These are phyloP conservation scores for Xylaria longipes DNA, from an alignment of 495 filamentous ascomycete genomes.

Conservation along the genomic window DNA sequence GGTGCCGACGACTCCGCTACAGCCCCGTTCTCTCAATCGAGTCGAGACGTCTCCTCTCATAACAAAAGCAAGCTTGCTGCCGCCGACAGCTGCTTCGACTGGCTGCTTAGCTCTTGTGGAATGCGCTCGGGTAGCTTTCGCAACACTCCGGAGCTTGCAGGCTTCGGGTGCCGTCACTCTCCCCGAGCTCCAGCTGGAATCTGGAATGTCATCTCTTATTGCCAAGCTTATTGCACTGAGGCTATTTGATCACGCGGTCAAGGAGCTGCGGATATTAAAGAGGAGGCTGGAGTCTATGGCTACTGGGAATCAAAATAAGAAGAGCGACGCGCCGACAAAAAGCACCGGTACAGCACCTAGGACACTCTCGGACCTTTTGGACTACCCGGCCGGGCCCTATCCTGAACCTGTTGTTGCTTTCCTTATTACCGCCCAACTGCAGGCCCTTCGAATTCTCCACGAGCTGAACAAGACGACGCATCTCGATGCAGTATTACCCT, in stretches of 20 bases:
- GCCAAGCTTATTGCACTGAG: conserved; percentile 75
- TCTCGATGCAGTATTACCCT: conserved; percentile 55
- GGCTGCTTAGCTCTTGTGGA: conserved; percentile 63
- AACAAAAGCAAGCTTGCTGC: conserved; percentile 23
- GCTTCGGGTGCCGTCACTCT: conserved; percentile 51
- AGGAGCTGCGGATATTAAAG: conserved; percentile 76
- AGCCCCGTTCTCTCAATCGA: conserved; percentile 61
- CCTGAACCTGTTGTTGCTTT: conserved; percentile 53
- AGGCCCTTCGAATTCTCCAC: conserved; percentile 56
- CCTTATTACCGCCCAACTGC: conserved; percentile 60
- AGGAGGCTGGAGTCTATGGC: conserved; percentile 59
- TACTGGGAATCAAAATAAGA: conserved; percentile 39
- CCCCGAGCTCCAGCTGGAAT: conserved; percentile 78
- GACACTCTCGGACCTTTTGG: conserved; percentile 66
- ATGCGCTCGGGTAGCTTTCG: conserved; percentile 78
- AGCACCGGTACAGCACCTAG: conserved; percentile 43
- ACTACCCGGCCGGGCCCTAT: conserved; percentile 54
- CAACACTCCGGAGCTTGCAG: conserved; percentile 68
- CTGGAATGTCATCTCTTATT: conserved; percentile 78
- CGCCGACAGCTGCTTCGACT: conserved; percentile 29
- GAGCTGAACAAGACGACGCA: conserved; percentile 56
- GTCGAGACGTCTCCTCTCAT: conserved; percentile 52
- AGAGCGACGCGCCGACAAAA: conserved; percentile 28
- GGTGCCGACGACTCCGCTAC: conserved; percentile 56
- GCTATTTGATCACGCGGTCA: conserved; percentile 75